Evolutionary conservation across 306 rosid species (phyloP).

Genomic region (Boehmeria nivea): DNA sequence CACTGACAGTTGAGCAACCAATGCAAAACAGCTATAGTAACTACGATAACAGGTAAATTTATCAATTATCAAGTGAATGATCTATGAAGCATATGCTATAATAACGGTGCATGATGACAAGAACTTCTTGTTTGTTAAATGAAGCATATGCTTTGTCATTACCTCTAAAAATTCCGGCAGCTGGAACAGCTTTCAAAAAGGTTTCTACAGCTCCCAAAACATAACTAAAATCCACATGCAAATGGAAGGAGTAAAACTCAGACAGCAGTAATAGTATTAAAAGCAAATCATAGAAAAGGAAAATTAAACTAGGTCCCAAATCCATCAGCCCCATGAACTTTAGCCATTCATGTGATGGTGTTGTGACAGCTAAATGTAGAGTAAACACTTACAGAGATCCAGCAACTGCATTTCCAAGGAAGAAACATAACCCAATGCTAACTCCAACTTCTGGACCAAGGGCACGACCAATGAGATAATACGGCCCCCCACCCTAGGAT

Average conservation of each 20-base stretch:
- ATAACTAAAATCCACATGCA: conserved; percentile 57
- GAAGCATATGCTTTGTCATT: conserved; percentile 21
- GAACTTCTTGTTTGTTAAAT: neutral
- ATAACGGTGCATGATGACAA: neutral
- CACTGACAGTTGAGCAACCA: neutral
- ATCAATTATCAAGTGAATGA: neutral
- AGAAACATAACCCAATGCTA: conserved; percentile 97
- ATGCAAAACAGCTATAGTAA: conserved; percentile 1
- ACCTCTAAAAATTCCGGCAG: conserved; percentile 96
- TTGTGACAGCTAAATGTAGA: conserved; percentile 14
- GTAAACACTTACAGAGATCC: conserved; percentile 85
- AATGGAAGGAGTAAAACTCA: conserved; percentile 17
- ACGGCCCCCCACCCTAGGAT: conserved; percentile 97
- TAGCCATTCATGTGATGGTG: conserved; percentile 12
- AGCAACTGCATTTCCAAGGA: conserved; percentile 98
- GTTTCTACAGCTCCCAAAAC: conserved; percentile 99
- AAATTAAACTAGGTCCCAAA: no score
- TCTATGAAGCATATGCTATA: neutral
- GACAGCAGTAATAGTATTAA: conserved; percentile 15
- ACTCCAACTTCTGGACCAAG: conserved; percentile 99
- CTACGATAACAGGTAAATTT: neutral
- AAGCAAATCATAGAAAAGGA: no score
- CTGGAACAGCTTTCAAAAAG: conserved; percentile 88
- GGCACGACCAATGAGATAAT: conserved; percentile 98
- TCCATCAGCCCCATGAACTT: conserved; percentile 12